Percentiles rank a stretch among this genome's conserved stretches.
Conservation (phyloP, 371 early-diverging fungal genomes). For the Mortierella sp. region DNA sequence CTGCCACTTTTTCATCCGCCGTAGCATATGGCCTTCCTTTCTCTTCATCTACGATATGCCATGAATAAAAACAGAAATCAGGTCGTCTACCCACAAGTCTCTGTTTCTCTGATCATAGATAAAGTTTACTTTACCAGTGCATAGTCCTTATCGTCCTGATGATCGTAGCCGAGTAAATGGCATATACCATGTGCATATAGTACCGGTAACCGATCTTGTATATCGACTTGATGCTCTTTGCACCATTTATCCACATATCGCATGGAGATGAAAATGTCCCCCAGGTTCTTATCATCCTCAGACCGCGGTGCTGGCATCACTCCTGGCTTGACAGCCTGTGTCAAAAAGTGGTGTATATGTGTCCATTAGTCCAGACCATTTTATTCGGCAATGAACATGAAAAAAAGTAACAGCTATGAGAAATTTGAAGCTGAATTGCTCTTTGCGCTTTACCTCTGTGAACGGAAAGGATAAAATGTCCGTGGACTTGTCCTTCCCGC, state of each 20-base stretch:
- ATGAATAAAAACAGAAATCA: background rate
- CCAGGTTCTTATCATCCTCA: constrained; percentile 59
- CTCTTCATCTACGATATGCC: constrained; percentile 30
- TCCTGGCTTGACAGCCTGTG: constrained; percentile 42
- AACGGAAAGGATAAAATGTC: constrained; percentile 69
- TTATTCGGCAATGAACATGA: too few relatives aligned
- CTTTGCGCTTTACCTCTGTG: constrained; percentile 54
- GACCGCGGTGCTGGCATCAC: constrained; percentile 31
- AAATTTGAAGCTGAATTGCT: too few relatives aligned
- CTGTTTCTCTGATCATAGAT: too few relatives aligned
- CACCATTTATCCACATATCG: constrained; percentile 59
- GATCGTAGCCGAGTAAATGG: constrained; percentile 68
- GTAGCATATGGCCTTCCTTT: constrained; percentile 29
- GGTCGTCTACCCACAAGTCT: background rate
- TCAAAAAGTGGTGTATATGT: background rate
- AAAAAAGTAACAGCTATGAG: too few relatives aligned
- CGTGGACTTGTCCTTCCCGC: constrained; percentile 57
- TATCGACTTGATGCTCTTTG: constrained; percentile 34
- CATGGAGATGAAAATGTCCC: constrained; percentile 62
- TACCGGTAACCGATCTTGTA: constrained; percentile 56
- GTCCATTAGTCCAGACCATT: background rate
- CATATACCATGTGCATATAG: constrained; percentile 65
- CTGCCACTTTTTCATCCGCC: constrained; percentile 31
- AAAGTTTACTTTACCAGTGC: constrained; percentile 50
- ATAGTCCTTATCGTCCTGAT: constrained; percentile 57